phyloP scores from a whole-genome alignment of 495 filamentous ascomycete genomes.

The Staphylotrichum longicolle region DNA sequence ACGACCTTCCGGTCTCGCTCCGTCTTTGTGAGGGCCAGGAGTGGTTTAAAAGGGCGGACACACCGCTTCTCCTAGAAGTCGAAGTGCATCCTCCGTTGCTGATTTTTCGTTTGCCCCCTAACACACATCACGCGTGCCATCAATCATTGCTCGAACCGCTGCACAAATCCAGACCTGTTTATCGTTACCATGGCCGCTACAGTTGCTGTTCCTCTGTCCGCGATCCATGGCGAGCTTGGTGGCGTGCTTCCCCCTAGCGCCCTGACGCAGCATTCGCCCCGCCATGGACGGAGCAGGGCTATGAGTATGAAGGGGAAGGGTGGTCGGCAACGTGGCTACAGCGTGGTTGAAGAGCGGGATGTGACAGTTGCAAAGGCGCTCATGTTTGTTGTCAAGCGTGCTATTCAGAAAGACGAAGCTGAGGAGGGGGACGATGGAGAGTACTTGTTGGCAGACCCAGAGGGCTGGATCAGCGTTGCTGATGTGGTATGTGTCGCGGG shows the following conservation, averaged over 20 bases:
- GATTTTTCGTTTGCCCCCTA: background rate
- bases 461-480: slow-evolving; percentile 43
- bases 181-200: slow-evolving; percentile 33
- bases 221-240: slow-evolving; percentile 37
- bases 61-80: background rate
- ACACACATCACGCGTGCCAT: background rate
- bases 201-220: slow-evolving; percentile 34
- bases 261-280: slow-evolving; percentile 40
- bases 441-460: slow-evolving; percentile 41
- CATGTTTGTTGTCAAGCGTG: slow-evolving; percentile 44
- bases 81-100: background rate
- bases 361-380: slow-evolving; percentile 42
- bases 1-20: background rate
- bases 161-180: background rate
- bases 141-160: background rate
- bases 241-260: slow-evolving; percentile 47
- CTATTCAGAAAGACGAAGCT: slow-evolving; percentile 35
- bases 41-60: slow-evolving; percentile 3
- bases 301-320: slow-evolving; percentile 42
- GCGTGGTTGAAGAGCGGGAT: slow-evolving; percentile 44
- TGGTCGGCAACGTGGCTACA: slow-evolving; percentile 37
- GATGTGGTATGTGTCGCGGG: slow-evolving; percentile 36
- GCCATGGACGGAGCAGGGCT: slow-evolving; percentile 45
- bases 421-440: slow-evolving; percentile 39
- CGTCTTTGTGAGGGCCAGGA: background rate